A percentile compares a stretch with the other conserved stretches of the same genome.
Evolutionary conservation across 768 basidiomycete species (phyloP).

Genomic region (Boletus rubescentipes): DNA sequence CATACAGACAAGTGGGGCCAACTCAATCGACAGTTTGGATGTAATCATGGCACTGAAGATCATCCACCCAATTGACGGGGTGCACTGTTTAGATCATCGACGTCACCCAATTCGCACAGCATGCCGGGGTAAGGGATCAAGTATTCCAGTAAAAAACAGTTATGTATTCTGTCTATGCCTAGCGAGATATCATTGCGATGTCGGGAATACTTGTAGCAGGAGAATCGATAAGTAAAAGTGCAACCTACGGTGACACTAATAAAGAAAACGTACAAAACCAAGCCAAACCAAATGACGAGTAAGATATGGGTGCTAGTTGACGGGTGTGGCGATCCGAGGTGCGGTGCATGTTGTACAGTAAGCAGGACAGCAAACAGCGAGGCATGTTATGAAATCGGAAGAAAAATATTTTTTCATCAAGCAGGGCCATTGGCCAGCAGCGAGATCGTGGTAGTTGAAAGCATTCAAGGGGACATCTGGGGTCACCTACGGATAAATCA

Average conservation of each 20-base stretch:
- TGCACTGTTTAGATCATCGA: background rate
- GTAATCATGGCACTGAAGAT: background rate
- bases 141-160: constrained; percentile 17
- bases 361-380: constrained; percentile 17
- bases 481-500: constrained; percentile 23
- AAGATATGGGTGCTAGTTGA: constrained; percentile 18
- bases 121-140: background rate
- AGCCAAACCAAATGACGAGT: constrained; percentile 18
- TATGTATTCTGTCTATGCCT: constrained; percentile 25
- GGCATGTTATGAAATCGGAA: constrained; percentile 7
- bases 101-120: background rate
- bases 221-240: constrained; percentile 29
- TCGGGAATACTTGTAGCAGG: constrained; percentile 33
- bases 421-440: background rate
- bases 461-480: constrained; percentile 3
- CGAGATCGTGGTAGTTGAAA: background rate
- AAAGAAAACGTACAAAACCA: constrained; percentile 26
- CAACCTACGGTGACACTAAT: constrained; percentile 26
- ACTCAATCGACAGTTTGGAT: background rate
- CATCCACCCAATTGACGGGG: no score
- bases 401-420: constrained; percentile 10
- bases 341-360: constrained; percentile 28
- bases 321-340: constrained; percentile 17
- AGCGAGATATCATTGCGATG: constrained; percentile 30
- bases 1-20: background rate